phyloP scores from a whole-genome alignment of 2,329 filamentous ascomycete genomes.

The Epichloe hybrida region DNA sequence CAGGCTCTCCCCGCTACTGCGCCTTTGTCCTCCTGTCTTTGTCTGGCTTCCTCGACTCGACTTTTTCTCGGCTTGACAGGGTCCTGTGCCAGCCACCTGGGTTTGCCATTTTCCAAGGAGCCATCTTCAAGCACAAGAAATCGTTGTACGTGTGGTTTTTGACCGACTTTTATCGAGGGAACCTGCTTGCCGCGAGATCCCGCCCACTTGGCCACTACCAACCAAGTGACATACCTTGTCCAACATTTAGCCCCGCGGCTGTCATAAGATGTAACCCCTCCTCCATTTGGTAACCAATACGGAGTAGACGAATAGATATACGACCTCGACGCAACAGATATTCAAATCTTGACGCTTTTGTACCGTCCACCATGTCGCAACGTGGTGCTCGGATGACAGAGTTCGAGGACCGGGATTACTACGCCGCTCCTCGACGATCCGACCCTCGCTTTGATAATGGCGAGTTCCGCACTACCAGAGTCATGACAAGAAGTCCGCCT shows the following conservation, averaged over 20 bases:
- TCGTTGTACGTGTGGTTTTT: too few relatives aligned
- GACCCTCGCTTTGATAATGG: conserved; percentile 12
- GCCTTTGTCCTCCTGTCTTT: not conserved
- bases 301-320: not conserved
- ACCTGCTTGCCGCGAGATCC: too few relatives aligned
- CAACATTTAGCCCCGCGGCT: too few relatives aligned
- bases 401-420: conserved; percentile 34
- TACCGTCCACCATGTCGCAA: conserved; percentile 8
- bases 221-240: too few relatives aligned
- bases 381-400: conserved; percentile 18
- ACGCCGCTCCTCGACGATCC: conserved; percentile 22
- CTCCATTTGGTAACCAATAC: too few relatives aligned
- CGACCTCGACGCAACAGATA: not conserved
- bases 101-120: too few relatives aligned
- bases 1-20: not conserved
- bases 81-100: too few relatives aligned
- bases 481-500: conserved; percentile 14
- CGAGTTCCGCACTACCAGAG: conserved; percentile 14
- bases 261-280: too few relatives aligned
- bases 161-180: too few relatives aligned
- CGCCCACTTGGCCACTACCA: too few relatives aligned
- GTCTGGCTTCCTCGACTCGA: not conserved
- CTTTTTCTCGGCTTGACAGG: too few relatives aligned
- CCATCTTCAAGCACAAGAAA: too few relatives aligned
- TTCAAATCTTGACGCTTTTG: not conserved